Conservation (phyloP, 2,329 filamentous ascomycete genomes). For the Xylariaceae sp. region DNA sequence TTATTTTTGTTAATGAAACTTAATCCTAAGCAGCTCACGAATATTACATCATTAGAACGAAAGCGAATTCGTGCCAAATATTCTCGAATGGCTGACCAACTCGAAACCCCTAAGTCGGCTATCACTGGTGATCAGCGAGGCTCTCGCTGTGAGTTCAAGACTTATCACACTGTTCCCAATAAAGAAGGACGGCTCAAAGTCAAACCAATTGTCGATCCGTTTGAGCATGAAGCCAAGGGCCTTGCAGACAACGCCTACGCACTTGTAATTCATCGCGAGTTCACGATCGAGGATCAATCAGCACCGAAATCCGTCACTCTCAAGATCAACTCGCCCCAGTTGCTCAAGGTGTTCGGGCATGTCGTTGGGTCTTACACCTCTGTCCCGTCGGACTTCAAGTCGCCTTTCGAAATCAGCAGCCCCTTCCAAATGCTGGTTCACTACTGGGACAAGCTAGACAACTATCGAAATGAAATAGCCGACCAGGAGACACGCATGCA, state of each 20-base stretch:
- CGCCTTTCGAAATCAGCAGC: slow-evolving; percentile 26
- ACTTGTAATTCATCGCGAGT: slow-evolving; percentile 24
- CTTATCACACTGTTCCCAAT: slow-evolving; percentile 19
- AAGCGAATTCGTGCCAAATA: too few species aligned
- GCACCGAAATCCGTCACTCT: slow-evolving; percentile 22
- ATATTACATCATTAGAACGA: too few species aligned
- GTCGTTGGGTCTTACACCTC: slow-evolving; percentile 25
- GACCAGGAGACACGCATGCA: slow-evolving; percentile 25
- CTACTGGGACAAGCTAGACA: slow-evolving; percentile 31
- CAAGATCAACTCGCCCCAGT: slow-evolving; percentile 29
- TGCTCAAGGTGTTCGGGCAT: slow-evolving; percentile 26
- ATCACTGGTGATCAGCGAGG: not conserved
- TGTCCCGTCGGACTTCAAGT: slow-evolving; percentile 27
- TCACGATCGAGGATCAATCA: slow-evolving; percentile 20
- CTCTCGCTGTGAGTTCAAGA: slow-evolving; percentile 24
- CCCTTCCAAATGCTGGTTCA: slow-evolving; percentile 30
- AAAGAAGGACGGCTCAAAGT: slow-evolving; percentile 25
- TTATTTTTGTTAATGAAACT: too few species aligned
- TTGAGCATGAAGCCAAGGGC: slow-evolving; percentile 4
- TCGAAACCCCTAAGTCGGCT: not conserved
- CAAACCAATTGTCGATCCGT: slow-evolving; percentile 16
- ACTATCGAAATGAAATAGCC: slow-evolving; percentile 12
- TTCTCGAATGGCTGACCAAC: slow-evolving; percentile 6
- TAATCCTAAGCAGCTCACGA: too few species aligned
- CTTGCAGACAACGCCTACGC: slow-evolving; percentile 21